These are phyloP conservation scores for Rostrohypoxylon terebratum DNA, from an alignment of 495 filamentous ascomycete species.

Conservation along the genomic window DNA sequence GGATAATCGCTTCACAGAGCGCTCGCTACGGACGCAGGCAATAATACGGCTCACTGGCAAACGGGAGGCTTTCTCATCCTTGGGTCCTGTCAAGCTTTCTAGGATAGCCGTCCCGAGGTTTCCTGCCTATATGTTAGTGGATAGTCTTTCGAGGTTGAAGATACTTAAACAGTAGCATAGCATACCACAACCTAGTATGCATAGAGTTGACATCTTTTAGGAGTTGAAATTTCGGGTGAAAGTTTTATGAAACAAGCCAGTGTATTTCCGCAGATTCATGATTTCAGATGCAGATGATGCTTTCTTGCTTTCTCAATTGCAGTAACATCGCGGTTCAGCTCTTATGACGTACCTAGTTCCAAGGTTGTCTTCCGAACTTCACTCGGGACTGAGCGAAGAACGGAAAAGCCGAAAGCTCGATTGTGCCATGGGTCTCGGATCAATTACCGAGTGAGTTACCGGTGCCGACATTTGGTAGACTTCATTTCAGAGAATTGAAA, in stretches of 20 bases:
- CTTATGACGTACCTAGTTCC: background rate
- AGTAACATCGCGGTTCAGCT: background rate
- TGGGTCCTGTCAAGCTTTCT: background rate
- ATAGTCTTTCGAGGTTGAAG: background rate
- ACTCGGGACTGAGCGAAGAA: background rate
- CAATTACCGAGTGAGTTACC: background rate
- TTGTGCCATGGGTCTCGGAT: background rate
- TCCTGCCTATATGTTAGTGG: background rate
- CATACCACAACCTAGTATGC: background rate
- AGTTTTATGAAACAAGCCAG: background rate
- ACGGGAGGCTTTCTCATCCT: background rate
- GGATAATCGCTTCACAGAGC: background rate
- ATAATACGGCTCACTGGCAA: background rate
- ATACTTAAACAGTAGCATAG: too few species aligned
- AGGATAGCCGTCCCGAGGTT: constrained; percentile 2
- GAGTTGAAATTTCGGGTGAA: background rate
- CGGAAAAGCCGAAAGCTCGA: background rate
- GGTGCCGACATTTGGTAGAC: background rate
- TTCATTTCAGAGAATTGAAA: background rate
- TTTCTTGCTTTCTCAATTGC: background rate
- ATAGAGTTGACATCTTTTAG: constrained; percentile 1
- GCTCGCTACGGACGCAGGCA: background rate
- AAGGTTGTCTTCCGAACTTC: background rate
- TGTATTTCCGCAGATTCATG: background rate
- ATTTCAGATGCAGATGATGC: background rate